These are phyloP conservation scores for Trichomonas vaginalis DNA, from an alignment of 208 protist genomes.

Conservation along the genomic window DNA sequence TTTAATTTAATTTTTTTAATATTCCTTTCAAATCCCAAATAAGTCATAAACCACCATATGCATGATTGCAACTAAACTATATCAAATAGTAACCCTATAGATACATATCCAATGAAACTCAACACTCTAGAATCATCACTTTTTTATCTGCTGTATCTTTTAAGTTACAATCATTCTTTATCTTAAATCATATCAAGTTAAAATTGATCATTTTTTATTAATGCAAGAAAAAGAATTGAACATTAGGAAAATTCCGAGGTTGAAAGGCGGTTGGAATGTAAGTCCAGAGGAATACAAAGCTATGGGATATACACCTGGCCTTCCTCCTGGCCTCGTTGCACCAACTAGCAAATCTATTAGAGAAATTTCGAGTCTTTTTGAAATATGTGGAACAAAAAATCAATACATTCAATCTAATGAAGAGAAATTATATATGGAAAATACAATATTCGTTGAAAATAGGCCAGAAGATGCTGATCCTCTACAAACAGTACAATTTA, in stretches of 20 bases:
- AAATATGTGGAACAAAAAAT: background rate
- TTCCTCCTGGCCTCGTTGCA: background rate
- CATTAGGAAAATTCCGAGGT: background rate
- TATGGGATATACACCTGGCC: background rate
- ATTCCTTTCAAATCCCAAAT: no score
- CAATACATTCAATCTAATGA: background rate
- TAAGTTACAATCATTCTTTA: no score
- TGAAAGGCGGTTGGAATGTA: background rate
- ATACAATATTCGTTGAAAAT: background rate
- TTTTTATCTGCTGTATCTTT: no score
- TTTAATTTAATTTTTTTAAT: no score
- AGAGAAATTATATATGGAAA: no score
- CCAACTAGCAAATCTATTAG: background rate
- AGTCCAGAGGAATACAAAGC: background rate
- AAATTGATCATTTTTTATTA: no score
- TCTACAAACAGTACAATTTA: background rate
- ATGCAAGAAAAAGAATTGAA: background rate
- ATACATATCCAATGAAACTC: no score
- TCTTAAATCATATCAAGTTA: no score
- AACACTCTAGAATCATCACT: no score
- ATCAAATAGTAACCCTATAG: no score
- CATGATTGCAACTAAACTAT: no score
- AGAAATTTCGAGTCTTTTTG: background rate
- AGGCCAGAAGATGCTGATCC: background rate
- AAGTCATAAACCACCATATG: no score